Base-by-base conservation (phyloP, 306 rosid species). In the Rosa chinensis region DNA sequence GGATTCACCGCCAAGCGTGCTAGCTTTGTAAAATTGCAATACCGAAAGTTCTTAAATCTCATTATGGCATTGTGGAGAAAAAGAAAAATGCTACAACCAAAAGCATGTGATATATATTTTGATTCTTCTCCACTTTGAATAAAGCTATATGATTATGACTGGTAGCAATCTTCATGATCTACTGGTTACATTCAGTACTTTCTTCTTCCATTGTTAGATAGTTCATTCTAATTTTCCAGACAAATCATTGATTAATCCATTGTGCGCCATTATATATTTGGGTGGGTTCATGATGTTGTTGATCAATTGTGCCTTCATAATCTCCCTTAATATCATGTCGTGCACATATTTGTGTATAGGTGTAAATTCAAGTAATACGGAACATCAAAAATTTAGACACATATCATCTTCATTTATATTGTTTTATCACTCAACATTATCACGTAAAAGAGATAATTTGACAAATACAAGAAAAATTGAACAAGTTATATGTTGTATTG, bases 91-190 rank as follows among this genome's bases (percentile, higher is more conserved):
- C 50, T 63, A 49, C 84, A 44, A 64, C 50, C 72, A 77, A 82
- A 82, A 83, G 52, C 85, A 83, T 84, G 88, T 79, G 91, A 83
- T 80, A 47, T 44, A 64, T 32, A 37, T 64, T 32, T 79, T 78
- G 76, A 86, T 85, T 82, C 84, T 43, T 73, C 84, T 88, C 25
- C 88, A 58, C 66, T 73, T 28, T 64, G 45, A 40, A 62, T 78
- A 82, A 82, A 85, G 83, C 59, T 82, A 10, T 48, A 35, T 77
- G 59, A 49, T 64, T 2, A 32, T 32, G 63, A 69, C 49, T 79
- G 49, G 66, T n/a, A 56, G 6, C n/a, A 67, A 80, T 32, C 14
- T 7, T 71, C 44, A 14, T 64, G 45, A 59, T 21, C 35, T 58
- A 8, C 8, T 56, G 32, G 50, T 62, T 52, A 44, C 17, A 21